phyloP scores from a whole-genome alignment of 805 yeast species.

The Barnettozyma wickerhamii region DNA sequence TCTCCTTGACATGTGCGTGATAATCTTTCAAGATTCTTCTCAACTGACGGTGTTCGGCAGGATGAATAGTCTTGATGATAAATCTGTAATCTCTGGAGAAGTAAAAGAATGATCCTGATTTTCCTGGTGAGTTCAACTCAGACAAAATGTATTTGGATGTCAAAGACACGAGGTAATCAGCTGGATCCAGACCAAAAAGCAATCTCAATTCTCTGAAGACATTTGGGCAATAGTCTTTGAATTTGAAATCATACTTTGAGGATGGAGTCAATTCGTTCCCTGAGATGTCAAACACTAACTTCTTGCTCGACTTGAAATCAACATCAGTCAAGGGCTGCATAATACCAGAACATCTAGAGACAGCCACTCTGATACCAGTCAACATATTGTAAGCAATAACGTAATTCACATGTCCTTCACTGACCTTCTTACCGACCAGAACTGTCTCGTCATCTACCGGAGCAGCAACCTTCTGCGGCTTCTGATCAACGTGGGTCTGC shows the following conservation, averaged over 20 bases:
- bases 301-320: conserved; percentile 71
- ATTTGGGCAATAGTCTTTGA: conserved; percentile 93
- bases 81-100: conserved; percentile 90
- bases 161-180: conserved; percentile 87
- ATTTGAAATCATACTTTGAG: conserved; percentile 91
- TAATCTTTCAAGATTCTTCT: conserved; percentile 71
- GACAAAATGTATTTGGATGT: conserved; percentile 91
- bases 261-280: conserved; percentile 92
- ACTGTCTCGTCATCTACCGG: conserved; percentile 50
- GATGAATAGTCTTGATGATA: conserved; percentile 94
- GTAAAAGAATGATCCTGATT: conserved; percentile 94
- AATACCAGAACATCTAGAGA: conserved; percentile 83
- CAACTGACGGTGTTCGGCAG: conserved; percentile 83
- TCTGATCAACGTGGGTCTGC: conserved; percentile 11
- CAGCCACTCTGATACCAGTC: conserved; percentile 94
- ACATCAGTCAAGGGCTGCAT: conserved; percentile 65
- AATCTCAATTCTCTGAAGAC: conserved; percentile 84
- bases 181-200: conserved; percentile 86
- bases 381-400: conserved; percentile 96
- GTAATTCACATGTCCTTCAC: conserved; percentile 91
- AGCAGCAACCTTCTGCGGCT: conserved; percentile 1
- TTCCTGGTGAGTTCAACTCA: conserved; percentile 94
- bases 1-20: conserved; percentile 69
- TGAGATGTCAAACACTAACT: conserved; percentile 78
- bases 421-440: conserved; percentile 72